Conservation (phyloP, 306 rosid species). For the Cucumis hystrix region DNA sequence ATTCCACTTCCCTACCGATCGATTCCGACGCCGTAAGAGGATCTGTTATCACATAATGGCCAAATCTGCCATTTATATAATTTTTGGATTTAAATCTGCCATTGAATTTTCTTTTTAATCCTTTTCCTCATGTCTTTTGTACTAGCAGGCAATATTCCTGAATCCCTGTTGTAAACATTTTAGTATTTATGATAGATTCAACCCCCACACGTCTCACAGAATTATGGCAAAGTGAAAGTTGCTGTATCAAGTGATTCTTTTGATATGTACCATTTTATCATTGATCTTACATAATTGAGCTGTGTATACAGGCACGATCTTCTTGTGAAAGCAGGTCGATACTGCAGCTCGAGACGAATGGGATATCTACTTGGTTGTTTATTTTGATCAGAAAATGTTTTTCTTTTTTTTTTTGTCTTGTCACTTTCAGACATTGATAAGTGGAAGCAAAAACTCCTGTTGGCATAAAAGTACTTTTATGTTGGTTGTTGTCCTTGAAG, state of each 20-base stretch:
- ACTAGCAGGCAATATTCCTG: neutral
- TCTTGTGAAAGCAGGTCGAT: neutral
- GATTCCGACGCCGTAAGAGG: neutral
- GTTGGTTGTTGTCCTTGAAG: neutral
- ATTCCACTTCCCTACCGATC: neutral
- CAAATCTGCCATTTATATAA: neutral
- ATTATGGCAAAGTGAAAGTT: slow-evolving; percentile 10
- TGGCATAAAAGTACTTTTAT: neutral
- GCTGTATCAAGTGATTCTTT: slow-evolving; percentile 35
- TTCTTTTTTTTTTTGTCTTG: neutral
- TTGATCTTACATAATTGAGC: slow-evolving; percentile 5
- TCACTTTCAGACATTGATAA: neutral
- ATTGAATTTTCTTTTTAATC: neutral
- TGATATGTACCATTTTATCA: slow-evolving; percentile 28
- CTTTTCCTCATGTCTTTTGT: neutral
- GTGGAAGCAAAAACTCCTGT: neutral
- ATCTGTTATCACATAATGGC: neutral
- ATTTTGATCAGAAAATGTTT: neutral
- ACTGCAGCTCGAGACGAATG: neutral
- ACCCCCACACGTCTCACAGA: neutral
- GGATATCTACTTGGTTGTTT: neutral
- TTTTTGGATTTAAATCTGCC: no score
- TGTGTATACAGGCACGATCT: no score
- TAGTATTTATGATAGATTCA: slow-evolving; percentile 5
- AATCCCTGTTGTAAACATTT: neutral